Base-by-base conservation (phyloP, 2,329 filamentous ascomycete genomes). In the Verticillium isaacii region DNA sequence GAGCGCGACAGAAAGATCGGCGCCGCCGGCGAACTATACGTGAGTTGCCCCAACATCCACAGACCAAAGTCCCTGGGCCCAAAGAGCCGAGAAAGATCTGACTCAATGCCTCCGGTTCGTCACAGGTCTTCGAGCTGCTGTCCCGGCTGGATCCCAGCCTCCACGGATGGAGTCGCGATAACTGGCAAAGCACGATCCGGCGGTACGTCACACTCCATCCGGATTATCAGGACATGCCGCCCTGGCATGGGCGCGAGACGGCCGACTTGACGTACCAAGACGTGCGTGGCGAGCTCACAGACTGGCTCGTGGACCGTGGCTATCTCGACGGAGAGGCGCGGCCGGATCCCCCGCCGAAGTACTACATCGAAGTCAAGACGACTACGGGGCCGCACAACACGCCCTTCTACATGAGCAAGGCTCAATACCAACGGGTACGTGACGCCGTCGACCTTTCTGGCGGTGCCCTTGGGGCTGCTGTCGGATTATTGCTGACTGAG, bases 291-390 rank as follows among this genome's bases (percentile, higher is more conserved):
- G 58, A 36, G 0, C 62, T 80, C 61, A 78, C 80, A 1, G 56
- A 60, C 1, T 39, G 73, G 5, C 62, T 81, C 2, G 67, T 77
- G 3, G 65, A 70, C 7, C 68, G 68, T n/a, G 72, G 74, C 2
- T 73, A 79, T 59, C 66, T 78, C 0, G 62, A 65, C 7, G 32
- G 54, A 25, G 62, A 64, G 1, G 61, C 55, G 3, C 79, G 74
- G 72, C 32, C 45, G 12, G 66, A 55, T 12, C 63, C 61, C 58
- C 65, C 57, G 3, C 79, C 75, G 1, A 65, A 72, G 36, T 84
- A 82, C 64, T 78, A 75, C 25, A 76, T 85, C 2, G 82, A 85
- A 61, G 82, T 85, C 39, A 85, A 84, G 66, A 74, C 80, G 1
- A 83, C 81, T 0, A 77, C 75, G 0, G 67, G 68, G 1, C 57